These are phyloP conservation scores for Grigorovia jiainica DNA, from an alignment of 805 yeast species.

Conservation along the genomic window DNA sequence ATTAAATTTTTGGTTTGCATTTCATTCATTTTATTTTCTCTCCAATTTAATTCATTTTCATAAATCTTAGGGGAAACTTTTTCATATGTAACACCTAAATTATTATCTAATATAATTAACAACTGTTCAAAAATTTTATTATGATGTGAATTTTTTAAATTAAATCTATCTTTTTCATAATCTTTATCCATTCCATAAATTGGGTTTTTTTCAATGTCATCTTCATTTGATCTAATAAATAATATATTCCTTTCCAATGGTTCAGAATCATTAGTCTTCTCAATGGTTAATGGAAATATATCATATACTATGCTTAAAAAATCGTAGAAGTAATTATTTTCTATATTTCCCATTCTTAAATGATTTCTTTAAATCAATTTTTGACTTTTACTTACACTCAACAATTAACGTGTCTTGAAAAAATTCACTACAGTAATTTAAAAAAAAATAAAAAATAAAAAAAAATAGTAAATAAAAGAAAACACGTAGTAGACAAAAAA, in stretches of 20 bases:
- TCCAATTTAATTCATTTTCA: constrained; percentile 18
- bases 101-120: constrained; percentile 13
- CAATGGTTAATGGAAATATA: constrained; percentile 3
- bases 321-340: not conserved
- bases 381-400: not conserved
- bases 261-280: not conserved
- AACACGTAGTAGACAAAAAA: not conserved
- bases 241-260: not conserved
- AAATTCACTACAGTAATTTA: not conserved
- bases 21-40: constrained; percentile 19
- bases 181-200: not conserved
- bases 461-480: not conserved
- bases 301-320: constrained; percentile 1
- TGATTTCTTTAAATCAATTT: too few relatives aligned
- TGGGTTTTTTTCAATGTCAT: not conserved
- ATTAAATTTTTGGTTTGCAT: constrained; percentile 21
- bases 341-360: too few relatives aligned
- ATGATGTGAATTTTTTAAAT: not conserved
- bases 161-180: not conserved
- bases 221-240: not conserved
- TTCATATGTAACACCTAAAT: constrained; percentile 19
- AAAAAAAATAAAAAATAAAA: not conserved
- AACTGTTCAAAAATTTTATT: constrained; percentile 1
- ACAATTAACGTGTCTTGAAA: not conserved
- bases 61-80: constrained; percentile 12